Percentiles rank a stretch among this genome's conserved stretches.
These are phyloP conservation scores for Exobasidium rhododendri DNA, from an alignment of 1,284 basidiomycete genomes.

Conservation along the genomic window DNA sequence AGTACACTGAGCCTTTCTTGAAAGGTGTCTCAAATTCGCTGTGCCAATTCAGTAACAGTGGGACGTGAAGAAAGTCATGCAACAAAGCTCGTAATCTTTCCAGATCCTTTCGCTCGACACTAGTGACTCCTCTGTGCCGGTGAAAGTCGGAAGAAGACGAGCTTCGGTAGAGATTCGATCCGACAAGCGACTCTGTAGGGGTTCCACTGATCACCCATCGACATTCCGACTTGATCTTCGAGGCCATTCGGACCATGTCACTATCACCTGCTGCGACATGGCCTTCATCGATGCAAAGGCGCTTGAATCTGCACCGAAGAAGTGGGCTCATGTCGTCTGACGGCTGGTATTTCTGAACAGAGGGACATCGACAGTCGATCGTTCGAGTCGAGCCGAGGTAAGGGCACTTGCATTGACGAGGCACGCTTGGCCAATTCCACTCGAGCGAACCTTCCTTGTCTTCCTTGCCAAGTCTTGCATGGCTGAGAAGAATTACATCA, in stretches of 20 bases:
- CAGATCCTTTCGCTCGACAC: slow-evolving; percentile 23
- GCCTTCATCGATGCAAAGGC: slow-evolving; percentile 30
- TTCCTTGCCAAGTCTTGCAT: slow-evolving; percentile 25
- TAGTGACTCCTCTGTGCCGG: background rate
- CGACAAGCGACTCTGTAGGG: slow-evolving; percentile 19
- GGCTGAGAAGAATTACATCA: slow-evolving; percentile 24
- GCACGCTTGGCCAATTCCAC: slow-evolving; percentile 9
- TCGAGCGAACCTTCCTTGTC: slow-evolving; percentile 18
- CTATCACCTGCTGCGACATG: slow-evolving; percentile 22
- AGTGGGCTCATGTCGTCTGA: slow-evolving; percentile 16
- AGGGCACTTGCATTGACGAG: slow-evolving; percentile 11
- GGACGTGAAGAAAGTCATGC: slow-evolving; percentile 20
- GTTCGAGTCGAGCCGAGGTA: slow-evolving; percentile 8
- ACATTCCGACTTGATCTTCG: slow-evolving; percentile 20
- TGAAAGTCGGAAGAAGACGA: background rate
- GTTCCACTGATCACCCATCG: slow-evolving; percentile 31
- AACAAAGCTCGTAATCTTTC: slow-evolving; percentile 22
- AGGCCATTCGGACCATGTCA: slow-evolving; percentile 22
- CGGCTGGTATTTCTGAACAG: background rate
- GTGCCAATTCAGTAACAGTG: slow-evolving; percentile 19
- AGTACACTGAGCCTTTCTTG: slow-evolving; percentile 3
- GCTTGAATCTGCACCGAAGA: slow-evolving; percentile 22
- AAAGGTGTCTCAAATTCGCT: slow-evolving; percentile 11
- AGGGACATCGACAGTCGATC: slow-evolving; percentile 9
- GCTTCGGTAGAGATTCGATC: slow-evolving; percentile 8